Evolutionary conservation across 257 asterid species (phyloP).

Genomic region (Parsonsia alboflavescens): DNA sequence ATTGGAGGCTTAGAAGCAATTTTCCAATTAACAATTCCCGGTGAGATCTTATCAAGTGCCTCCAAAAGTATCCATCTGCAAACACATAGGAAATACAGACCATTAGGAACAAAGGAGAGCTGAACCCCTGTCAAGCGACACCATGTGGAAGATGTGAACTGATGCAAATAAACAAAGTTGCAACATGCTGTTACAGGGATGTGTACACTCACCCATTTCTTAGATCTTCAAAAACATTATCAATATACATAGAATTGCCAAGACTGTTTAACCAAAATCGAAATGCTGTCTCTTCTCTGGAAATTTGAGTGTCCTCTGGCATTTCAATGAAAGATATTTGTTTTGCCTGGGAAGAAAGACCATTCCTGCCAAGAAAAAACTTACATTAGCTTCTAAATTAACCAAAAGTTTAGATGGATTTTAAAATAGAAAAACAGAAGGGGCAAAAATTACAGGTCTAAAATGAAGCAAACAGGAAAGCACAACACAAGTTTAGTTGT

Average conservation of each 20-base stretch:
- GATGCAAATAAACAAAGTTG: not conserved
- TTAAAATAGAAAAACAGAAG: not conserved
- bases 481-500: too few species aligned
- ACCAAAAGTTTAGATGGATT: not conserved
- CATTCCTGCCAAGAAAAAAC: slow-evolving; percentile 52
- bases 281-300: slow-evolving; percentile 90
- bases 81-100: slow-evolving; percentile 3
- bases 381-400: slow-evolving; percentile 15
- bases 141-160: not conserved
- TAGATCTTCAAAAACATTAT: slow-evolving; percentile 94
- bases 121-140: not conserved
- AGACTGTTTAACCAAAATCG: slow-evolving; percentile 91
- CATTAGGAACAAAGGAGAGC: not conserved
- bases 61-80: slow-evolving; percentile 90
- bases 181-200: not conserved
- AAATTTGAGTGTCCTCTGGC: slow-evolving; percentile 72
- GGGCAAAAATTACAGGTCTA: not conserved
- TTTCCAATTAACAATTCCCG: slow-evolving; percentile 93
- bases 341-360: slow-evolving; percentile 75
- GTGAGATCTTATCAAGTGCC: slow-evolving; percentile 87
- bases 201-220: slow-evolving; percentile 80
- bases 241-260: slow-evolving; percentile 77
- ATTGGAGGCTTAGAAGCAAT: slow-evolving; percentile 90
- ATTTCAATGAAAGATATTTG: slow-evolving; percentile 81
- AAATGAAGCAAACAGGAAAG: not conserved